phyloP scores from a whole-genome alignment of 768 basidiomycete genomes.

The Suillus brevipes region DNA sequence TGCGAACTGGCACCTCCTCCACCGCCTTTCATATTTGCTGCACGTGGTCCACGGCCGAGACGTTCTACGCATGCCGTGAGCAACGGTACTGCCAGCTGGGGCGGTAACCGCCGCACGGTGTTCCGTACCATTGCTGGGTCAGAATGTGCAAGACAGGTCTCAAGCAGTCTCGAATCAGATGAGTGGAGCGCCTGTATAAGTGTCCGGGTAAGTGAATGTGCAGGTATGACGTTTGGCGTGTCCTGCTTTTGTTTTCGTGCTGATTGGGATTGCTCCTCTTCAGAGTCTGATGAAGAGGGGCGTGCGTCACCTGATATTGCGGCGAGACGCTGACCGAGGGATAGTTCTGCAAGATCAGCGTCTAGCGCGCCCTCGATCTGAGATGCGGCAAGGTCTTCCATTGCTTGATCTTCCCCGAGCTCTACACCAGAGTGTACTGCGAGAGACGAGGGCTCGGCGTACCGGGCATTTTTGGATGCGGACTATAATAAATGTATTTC shows the following conservation, averaged over 20 bases:
- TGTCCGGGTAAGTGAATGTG: conserved; percentile 88
- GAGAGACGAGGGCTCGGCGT: conserved; percentile 61
- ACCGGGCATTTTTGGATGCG: conserved; percentile 57
- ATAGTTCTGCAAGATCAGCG: conserved; percentile 85
- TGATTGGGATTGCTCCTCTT: conserved; percentile 40
- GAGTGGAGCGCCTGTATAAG: conserved; percentile 97
- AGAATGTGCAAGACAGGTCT: conserved; percentile 84
- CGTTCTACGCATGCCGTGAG: conserved; percentile 89
- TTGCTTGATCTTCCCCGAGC: conserved; percentile 55
- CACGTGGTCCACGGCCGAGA: conserved; percentile 72
- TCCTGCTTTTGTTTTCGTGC: conserved; percentile 20
- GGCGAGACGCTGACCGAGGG: conserved; percentile 86
- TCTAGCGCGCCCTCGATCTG: conserved; percentile 72
- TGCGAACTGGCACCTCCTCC: conserved; percentile 81
- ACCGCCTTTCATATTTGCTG: conserved; percentile 72
- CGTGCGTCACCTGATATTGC: conserved; percentile 55
- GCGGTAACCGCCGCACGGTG: conserved; percentile 83
- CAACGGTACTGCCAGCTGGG: conserved; percentile 82
- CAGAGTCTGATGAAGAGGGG: conserved; percentile 45
- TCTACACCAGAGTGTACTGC: conserved; percentile 67
- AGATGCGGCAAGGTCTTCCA: conserved; percentile 49
- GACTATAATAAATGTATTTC: conserved; percentile 32
- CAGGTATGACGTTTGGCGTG: conserved; percentile 55
- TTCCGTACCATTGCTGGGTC: conserved; percentile 79
- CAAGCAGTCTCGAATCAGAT: conserved; percentile 82